phyloP scores from a whole-genome alignment of 139 green algal species.

The Chlorella sp. region DNA sequence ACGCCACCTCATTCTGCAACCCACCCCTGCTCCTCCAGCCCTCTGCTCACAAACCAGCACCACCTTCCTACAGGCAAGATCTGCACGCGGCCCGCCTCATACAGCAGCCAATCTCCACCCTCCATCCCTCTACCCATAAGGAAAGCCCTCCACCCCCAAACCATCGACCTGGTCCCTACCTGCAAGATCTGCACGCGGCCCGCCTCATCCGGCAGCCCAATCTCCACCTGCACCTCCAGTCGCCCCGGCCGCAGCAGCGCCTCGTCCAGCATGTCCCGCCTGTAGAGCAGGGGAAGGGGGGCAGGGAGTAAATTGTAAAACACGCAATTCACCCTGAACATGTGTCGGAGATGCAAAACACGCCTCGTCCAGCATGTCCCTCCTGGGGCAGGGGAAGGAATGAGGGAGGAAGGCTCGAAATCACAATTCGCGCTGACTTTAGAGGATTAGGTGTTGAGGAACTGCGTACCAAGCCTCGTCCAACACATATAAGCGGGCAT shows the following conservation, averaged over 20 bases:
- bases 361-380: not conserved
- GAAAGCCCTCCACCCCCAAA: too few species aligned
- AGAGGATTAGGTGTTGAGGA: too few species aligned
- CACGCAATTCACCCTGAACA: too few species aligned
- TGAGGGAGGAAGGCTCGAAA: too few species aligned
- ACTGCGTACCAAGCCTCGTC: too few species aligned
- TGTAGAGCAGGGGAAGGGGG: conserved; percentile 12
- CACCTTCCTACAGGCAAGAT: conserved; percentile 79
- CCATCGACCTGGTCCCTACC: too few species aligned
- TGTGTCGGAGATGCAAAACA: too few species aligned
- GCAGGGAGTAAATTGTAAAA: too few species aligned
- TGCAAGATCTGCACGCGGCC: conserved; percentile 96
- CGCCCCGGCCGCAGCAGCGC: conserved; percentile 94
- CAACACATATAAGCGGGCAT: too few species aligned
- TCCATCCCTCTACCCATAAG: too few species aligned
- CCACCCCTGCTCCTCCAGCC: not conserved
- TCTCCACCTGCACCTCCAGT: conserved; percentile 97
- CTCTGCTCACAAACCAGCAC: not conserved
- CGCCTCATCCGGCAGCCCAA: conserved; percentile 94
- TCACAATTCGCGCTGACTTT: too few species aligned
- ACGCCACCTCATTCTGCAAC: not conserved
- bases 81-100: conserved; percentile 91
- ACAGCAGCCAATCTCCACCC: conserved; percentile 98
- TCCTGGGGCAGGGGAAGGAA: not conserved
- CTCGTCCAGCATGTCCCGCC: conserved; percentile 99